A percentile compares a stretch with the other conserved stretches of the same genome.
phyloP scores from a whole-genome alignment of 176 grass and related monocot genomes.

The Saccharum spontaneum region DNA sequence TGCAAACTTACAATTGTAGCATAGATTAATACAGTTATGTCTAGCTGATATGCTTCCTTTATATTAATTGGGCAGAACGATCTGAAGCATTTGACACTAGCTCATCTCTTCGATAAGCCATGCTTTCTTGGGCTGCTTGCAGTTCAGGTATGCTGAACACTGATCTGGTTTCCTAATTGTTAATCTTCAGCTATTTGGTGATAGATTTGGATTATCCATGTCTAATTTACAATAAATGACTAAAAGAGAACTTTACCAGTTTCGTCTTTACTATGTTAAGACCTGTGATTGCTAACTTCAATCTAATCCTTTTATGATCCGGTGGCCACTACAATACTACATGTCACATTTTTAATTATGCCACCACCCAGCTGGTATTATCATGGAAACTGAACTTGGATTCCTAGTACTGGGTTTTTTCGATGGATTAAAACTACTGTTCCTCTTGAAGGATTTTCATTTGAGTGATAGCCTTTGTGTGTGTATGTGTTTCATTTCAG shows the following conservation, averaged over 20 bases:
- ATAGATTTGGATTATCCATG: background rate
- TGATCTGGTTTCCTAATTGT: constrained; percentile 2
- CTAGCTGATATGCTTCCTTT: constrained; percentile 3
- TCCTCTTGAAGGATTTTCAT: constrained; percentile 5
- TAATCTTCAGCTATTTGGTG: background rate
- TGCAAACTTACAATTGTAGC: background rate
- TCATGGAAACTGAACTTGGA: background rate
- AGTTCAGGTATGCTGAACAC: constrained; percentile 56
- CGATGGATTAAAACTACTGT: background rate
- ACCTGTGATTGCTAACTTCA: background rate
- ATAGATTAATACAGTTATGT: constrained; percentile 8
- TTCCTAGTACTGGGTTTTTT: background rate
- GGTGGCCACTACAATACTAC: background rate
- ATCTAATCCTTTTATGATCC: background rate
- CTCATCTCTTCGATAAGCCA: constrained; percentile 96
- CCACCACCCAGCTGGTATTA: background rate
- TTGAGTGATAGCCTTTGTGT: background rate
- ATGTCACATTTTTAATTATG: constrained; percentile 3
- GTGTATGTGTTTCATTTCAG: constrained; percentile 39
- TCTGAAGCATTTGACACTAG: constrained; percentile 81
- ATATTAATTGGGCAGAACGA: constrained; percentile 59
- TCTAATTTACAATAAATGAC: background rate
- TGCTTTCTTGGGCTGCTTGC: constrained; percentile 98
- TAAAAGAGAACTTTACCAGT: background rate
- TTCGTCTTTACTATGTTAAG: background rate